These are phyloP conservation scores for Malus hybrid DNA, from an alignment of 331 rosid species.

Conservation along the genomic window DNA sequence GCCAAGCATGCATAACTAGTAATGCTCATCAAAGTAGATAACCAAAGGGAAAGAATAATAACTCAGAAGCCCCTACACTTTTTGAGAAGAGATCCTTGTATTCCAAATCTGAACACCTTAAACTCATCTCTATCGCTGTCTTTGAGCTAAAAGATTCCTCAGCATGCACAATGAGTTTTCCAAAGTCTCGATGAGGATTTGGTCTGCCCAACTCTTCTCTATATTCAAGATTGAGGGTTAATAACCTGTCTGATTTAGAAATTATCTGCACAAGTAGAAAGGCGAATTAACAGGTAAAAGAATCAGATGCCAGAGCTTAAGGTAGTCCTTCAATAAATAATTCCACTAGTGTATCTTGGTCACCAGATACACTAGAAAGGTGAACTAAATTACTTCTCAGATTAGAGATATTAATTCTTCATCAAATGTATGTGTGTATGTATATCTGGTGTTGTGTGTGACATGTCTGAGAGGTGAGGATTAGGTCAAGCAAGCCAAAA, in stretches of 20 bases:
- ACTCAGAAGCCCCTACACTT: constrained; percentile 54
- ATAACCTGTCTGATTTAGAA: constrained; percentile 49
- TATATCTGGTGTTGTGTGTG: not conserved
- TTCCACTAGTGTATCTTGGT: not conserved
- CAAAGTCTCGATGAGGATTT: constrained; percentile 36
- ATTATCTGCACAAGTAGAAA: constrained; percentile 66
- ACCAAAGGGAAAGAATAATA: constrained; percentile 12
- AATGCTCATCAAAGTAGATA: constrained; percentile 9
- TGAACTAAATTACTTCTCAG: not conserved
- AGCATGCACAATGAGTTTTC: constrained; percentile 65
- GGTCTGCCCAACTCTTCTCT: constrained; percentile 52
- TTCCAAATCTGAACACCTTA: constrained; percentile 87
- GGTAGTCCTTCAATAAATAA: constrained; percentile 5
- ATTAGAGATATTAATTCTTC: not conserved
- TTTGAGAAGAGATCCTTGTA: constrained; percentile 84
- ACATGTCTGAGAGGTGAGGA: not conserved
- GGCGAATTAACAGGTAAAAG: constrained; percentile 2
- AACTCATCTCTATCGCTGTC: constrained; percentile 64
- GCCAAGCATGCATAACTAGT: not conserved
- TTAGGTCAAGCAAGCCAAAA: not conserved
- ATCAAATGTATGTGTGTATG: not conserved
- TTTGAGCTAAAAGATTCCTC: constrained; percentile 86
- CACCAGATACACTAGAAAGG: not conserved
- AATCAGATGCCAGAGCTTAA: constrained; percentile 13
- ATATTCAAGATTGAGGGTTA: constrained; percentile 58